Base-by-base conservation (phyloP, 768 basidiomycete species). In the Panellus pusillus region DNA sequence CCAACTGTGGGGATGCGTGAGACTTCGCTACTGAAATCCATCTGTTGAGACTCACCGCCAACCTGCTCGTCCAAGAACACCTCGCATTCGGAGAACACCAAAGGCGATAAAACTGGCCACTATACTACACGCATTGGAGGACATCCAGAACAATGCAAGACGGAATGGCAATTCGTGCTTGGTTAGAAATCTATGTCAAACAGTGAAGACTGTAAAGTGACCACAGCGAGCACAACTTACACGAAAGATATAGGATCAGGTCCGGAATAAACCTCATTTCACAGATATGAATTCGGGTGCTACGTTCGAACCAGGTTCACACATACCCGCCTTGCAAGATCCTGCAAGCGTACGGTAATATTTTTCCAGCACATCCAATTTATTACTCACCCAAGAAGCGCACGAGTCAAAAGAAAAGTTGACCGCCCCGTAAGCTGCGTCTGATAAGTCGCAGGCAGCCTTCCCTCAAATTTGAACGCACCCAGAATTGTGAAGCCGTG, bases 31-130 rank as follows among this genome's bases (percentile, higher is more conserved):
- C 24, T 24, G 24, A 24, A 24, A 24, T 24, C 24, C 24, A 24
- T 24, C 6, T 24, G 35, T 50, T 18, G n/a, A 41, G 14, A 64
- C 69, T 24, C 44, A 74, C 70, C 78, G 67, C 81, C 81, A 82
- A 2, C 82, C 81, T 3, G 76, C 79, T 39, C 72, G 69, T 0
- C 79, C 84, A 1, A 68, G 72, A 5, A 80, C 62, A 7, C 84
- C 84, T 17, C 82, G 71, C 76, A 87, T 76, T 49, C 76, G 77
- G 9, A 86, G 71, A 6, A 83, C 75, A n/a, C 84, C 85, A 44
- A 77, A 83, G 0, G 83, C 84, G 8, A 85, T 65, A 64, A 87
- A 84, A 49, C 75, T 78, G 4, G 68, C 76, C 6, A 81, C 44
- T 35, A 85, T 77, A 38, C 64, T 69, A 57, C 76, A 78, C 9